Evolutionary conservation across 2,329 filamentous ascomycete species (phyloP), one percentile per base, ranked within the genome.

Genomic region (Cladosporium cucumerinum): DNA sequence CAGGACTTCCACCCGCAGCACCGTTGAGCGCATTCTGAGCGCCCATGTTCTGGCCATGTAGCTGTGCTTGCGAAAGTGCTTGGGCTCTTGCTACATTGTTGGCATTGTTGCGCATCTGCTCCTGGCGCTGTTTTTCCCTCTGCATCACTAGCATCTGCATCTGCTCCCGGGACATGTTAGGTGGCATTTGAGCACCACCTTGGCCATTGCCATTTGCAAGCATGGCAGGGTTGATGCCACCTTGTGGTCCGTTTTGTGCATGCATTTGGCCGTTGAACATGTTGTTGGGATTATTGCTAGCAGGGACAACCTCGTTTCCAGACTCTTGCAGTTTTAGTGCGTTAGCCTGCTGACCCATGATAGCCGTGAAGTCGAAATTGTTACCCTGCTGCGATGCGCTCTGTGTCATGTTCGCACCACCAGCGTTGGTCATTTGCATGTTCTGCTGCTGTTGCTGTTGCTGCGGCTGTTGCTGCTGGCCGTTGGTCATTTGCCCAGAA

Each of bases 281-380:
- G 58, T 67, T 68, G 66, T 81, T 80, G 61, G 68, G 68, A 61
- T 84, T 84, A 70, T 84, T 85, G 74, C 85, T 89, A 7, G 85
- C 86, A 11, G 86, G 86, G 3, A 89, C 86, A n/a, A 88, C 86
- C 49, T 84, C 78, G 67, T 87, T 84, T 10, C 86, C 86, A 57
- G 83, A 83, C 73, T 87, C 84, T 70, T 86, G 84, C 18, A 83
- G 82, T 61, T 85, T 84, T 68, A 87, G 75, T n/a, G 85, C 86
- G 68, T 86, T 86, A 48, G 82, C 83, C 74, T 88, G 86, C 69
- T 87, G 86, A 30, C 82, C 84, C 64, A 86, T 80, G 46, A 87
- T 82, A 51, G 85, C 83, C 63, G 84, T 82, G 68, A 87, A 81
- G 68, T 82, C 79, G 62, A 82, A 65, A 12, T 46, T 75, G 75